Base-by-base conservation (phyloP, 2,329 filamentous ascomycete species). In the Ascomycota sp. region DNA sequence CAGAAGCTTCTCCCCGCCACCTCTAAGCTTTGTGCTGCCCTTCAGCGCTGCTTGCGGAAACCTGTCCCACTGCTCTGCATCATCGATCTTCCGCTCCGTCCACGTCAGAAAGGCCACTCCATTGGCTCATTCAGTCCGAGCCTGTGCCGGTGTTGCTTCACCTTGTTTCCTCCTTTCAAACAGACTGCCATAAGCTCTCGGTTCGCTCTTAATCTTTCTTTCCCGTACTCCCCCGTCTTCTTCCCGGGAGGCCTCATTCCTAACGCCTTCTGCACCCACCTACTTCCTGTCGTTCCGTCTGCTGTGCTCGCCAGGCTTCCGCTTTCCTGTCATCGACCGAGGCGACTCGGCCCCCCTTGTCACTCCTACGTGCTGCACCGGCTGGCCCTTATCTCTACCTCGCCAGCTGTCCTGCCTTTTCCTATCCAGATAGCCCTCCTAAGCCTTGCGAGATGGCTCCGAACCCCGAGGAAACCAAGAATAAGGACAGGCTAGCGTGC, bases 401-500 rank as follows among this genome's bases (percentile, higher is more conserved):
- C 15, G 15, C 15, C 15, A 17, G 15, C 15, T 17, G 15, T 17
- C 15, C 15, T 12, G 24, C 24, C 19, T 36, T 35, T 39, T 35
- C 30, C 34, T 36, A 34, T 32, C 29, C 31, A 29, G 41, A 32
- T 38, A 37, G 35, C 40, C 43, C 45, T 40, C 23, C 38, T 38
- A 42, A 43, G 40, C 40, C 34, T 35, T 42, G 42, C 67, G 77
- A 56, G 41, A 83, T 83, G 78, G 71, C 75, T 55, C 55, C 70
- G 40, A 70, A 78, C 50, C 69, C 71, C 40, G 52, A 55, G 37
- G 66, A 79, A 36, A 63, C 72, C 45, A 83, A 82, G 70, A 75
- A 75, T 61, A 83, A 82, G 73, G 75, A 75, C 55, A 79, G 86
- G 57, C 54, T 86, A 56, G 67, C 70, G 80, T 86, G 69, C 52